These are phyloP conservation scores for Phytophthora agathidicida DNA, from an alignment of 352 stramenopile species.

Conservation along the genomic window DNA sequence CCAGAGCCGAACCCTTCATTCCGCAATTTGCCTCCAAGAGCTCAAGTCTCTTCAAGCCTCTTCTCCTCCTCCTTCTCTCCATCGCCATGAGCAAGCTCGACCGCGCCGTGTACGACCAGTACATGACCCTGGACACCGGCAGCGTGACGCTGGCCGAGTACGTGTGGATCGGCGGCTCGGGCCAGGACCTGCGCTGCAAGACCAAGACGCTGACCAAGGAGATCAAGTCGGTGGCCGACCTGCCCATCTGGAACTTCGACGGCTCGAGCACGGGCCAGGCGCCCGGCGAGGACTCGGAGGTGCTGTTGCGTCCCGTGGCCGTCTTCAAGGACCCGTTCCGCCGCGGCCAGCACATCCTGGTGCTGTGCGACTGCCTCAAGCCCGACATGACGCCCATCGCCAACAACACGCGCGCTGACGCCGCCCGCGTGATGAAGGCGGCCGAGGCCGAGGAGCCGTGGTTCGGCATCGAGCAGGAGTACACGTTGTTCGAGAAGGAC, in stretches of 20 bases:
- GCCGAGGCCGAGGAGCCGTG: slow-evolving; percentile 72
- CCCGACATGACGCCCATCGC: slow-evolving; percentile 91
- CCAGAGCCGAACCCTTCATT: slow-evolving; percentile 62
- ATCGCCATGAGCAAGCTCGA: slow-evolving; percentile 83
- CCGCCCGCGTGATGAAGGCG: slow-evolving; percentile 73
- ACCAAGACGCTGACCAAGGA: slow-evolving; percentile 90
- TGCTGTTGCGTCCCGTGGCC: slow-evolving; percentile 92
- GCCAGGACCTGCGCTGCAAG: slow-evolving; percentile 94
- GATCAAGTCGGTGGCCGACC: slow-evolving; percentile 71
- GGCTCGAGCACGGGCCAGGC: slow-evolving; percentile 96
- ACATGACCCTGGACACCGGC: slow-evolving; percentile 70
- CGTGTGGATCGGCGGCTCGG: slow-evolving; percentile 95
- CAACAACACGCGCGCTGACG: slow-evolving; percentile 92
- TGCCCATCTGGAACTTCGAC: slow-evolving; percentile 98
- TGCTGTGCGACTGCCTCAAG: slow-evolving; percentile 98
- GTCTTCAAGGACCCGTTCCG: slow-evolving; percentile 98
- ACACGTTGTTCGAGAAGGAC: slow-evolving; percentile 93
- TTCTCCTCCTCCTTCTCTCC: neutral
- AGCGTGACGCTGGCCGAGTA: slow-evolving; percentile 90
- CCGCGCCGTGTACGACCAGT: slow-evolving; percentile 78
- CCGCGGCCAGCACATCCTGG: slow-evolving; percentile 94
- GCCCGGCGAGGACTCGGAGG: slow-evolving; percentile 97
- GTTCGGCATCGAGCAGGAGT: slow-evolving; percentile 99
- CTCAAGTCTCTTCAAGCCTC: slow-evolving; percentile 9
- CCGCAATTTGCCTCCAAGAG: slow-evolving; percentile 54